A percentile compares a stretch with the other conserved stretches of the same genome.
phyloP scores from a whole-genome alignment of 129 eudicot species.

The Kitagawia praeruptora region DNA sequence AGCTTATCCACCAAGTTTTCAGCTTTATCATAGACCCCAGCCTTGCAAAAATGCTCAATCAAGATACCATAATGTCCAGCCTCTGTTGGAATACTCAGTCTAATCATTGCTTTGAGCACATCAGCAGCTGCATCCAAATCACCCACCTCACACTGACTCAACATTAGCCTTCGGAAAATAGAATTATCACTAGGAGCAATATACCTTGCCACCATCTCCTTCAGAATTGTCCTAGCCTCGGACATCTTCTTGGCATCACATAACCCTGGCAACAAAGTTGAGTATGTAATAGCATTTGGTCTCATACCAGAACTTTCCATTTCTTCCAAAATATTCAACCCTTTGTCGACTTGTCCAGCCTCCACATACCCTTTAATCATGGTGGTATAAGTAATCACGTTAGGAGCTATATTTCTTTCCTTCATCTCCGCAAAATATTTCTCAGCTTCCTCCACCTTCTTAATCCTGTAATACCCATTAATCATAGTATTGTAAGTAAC shows the following conservation, averaged over 20 bases:
- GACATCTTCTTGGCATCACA: slow-evolving; percentile 66
- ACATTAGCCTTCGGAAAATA: slow-evolving; percentile 46
- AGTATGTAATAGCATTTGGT: slow-evolving; percentile 73
- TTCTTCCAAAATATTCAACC: slow-evolving; percentile 55
- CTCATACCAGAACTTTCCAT: slow-evolving; percentile 59
- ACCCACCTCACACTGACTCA: slow-evolving; percentile 58
- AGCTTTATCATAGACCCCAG: slow-evolving; percentile 60
- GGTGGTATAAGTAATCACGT: slow-evolving; percentile 68
- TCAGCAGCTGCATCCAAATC: slow-evolving; percentile 79
- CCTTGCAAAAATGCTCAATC: slow-evolving; percentile 66
- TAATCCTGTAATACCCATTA: slow-evolving; percentile 57
- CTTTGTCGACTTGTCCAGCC: slow-evolving; percentile 45
- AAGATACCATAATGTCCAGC: slow-evolving; percentile 82
- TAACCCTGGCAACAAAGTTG: slow-evolving; percentile 68
- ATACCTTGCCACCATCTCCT: slow-evolving; percentile 66
- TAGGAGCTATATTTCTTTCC: slow-evolving; percentile 65
- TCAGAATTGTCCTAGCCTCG: slow-evolving; percentile 49
- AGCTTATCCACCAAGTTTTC: slow-evolving; percentile 63
- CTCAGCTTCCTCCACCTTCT: slow-evolving; percentile 67
- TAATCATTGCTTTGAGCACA: slow-evolving; percentile 75
- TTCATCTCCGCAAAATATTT: slow-evolving; percentile 72
- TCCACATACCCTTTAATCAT: slow-evolving; percentile 82
- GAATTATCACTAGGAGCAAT: slow-evolving; percentile 55
- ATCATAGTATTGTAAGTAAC: slow-evolving; percentile 84
- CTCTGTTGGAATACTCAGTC: slow-evolving; percentile 59